phyloP scores from a whole-genome alignment of 225 moss, liverwort and hornwort species.

The Marchantia polymorpha region DNA sequence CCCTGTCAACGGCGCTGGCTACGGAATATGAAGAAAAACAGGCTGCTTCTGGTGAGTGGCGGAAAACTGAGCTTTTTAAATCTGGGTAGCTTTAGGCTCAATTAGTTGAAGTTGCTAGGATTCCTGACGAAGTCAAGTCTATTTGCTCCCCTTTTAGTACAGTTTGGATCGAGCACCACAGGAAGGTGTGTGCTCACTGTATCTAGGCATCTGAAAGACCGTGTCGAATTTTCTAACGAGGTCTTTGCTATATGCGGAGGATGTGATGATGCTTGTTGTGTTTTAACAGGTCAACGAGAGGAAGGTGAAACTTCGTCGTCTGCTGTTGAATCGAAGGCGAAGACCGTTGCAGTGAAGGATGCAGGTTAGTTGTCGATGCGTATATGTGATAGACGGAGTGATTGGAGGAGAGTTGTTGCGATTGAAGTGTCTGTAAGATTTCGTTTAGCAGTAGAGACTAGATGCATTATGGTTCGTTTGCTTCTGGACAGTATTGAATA shows the following conservation, averaged over 20 bases:
- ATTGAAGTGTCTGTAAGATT: no score
- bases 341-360: constrained; percentile 22
- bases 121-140: no score
- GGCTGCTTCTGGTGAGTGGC: constrained; percentile 52
- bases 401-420: no score
- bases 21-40: constrained; percentile 80
- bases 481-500: no score
- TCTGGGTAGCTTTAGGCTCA: no score
- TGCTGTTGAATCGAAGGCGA: constrained; percentile 36
- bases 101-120: no score
- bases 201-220: neutral
- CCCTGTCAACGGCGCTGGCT: constrained; percentile 90
- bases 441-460: no score
- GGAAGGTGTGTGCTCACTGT: neutral
- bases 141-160: no score
- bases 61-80: no score
- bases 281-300: constrained; percentile 35
- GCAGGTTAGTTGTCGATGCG: constrained; percentile 29
- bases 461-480: neutral
- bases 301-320: constrained; percentile 51
- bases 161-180: no score
- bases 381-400: no score
- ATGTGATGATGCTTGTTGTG: neutral
- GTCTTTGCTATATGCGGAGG: neutral
- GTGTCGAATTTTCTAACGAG: neutral